Conservation (phyloP, 139 green algal species). For the Closterium sp. region DNA sequence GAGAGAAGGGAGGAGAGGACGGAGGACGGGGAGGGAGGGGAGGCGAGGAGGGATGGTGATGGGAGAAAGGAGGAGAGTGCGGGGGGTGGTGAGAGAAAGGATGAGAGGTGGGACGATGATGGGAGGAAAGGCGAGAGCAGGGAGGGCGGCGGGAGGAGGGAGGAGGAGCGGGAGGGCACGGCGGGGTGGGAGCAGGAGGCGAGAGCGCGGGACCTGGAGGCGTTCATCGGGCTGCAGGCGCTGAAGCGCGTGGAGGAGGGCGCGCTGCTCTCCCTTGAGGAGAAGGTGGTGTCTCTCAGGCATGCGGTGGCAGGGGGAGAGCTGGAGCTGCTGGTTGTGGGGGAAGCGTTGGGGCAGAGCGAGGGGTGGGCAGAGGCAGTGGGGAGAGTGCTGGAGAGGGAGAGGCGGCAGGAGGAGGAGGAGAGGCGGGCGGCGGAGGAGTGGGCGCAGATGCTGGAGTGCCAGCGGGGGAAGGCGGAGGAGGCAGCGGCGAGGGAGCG, state of each 20-base stretch:
- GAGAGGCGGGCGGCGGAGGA: background rate
- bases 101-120: background rate
- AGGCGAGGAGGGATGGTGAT: background rate
- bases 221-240: background rate
- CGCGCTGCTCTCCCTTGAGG: no score
- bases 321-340: background rate
- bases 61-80: background rate
- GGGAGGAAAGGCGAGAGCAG: background rate
- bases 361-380: background rate
- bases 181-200: background rate
- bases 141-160: no score
- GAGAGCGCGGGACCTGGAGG: background rate
- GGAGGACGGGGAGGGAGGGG: background rate
- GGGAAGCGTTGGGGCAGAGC: background rate
- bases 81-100: no score
- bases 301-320: background rate
- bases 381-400: background rate
- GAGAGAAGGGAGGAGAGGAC: background rate
- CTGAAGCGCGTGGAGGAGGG: background rate
- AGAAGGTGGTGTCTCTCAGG: background rate
- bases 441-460: conserved; percentile 1
- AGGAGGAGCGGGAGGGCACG: background rate
- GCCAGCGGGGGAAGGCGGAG: background rate
- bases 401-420: background rate
- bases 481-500: background rate